Conservation (phyloP, 2,329 filamentous ascomycete genomes). For the Cladosporium velox region DNA sequence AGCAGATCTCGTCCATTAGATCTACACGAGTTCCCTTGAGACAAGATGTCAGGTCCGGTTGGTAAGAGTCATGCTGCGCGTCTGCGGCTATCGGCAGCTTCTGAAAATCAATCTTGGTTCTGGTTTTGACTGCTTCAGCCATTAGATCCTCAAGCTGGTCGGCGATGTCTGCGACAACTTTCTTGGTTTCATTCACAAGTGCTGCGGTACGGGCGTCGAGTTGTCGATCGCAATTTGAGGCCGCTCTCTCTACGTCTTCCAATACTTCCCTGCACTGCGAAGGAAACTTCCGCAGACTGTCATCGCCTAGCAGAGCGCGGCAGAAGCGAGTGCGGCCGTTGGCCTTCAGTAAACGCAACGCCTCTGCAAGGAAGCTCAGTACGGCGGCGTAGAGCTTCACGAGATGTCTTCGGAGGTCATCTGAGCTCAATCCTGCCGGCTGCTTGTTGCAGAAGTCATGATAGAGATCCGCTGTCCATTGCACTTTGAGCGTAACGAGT, state of each 20-base stretch:
- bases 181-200: not conserved
- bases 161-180: not conserved
- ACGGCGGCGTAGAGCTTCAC: conserved; percentile 3
- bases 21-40: not conserved
- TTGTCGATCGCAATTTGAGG: not conserved
- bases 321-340: not conserved
- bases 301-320: not conserved
- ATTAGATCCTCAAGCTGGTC: not conserved
- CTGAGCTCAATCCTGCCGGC: not conserved
- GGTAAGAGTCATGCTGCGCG: not conserved
- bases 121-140: not conserved
- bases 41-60: not conserved
- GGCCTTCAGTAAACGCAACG: not conserved
- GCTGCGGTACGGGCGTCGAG: not conserved
- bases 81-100: not conserved
- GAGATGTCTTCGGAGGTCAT: not conserved
- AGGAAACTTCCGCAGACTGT: not conserved
- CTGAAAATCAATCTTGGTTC: not conserved
- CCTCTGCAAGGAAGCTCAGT: conserved; percentile 9
- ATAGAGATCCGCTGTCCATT: not conserved
- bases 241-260: conserved; percentile 16
- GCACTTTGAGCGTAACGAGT: not conserved
- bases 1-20: not conserved
- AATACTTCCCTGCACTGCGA: not conserved
- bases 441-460: not conserved